A percentile compares a stretch with the other conserved stretches of the same genome.
These are phyloP conservation scores for Eucalyptus erythrocorys DNA, from an alignment of 345 rosid species.

Conservation along the genomic window DNA sequence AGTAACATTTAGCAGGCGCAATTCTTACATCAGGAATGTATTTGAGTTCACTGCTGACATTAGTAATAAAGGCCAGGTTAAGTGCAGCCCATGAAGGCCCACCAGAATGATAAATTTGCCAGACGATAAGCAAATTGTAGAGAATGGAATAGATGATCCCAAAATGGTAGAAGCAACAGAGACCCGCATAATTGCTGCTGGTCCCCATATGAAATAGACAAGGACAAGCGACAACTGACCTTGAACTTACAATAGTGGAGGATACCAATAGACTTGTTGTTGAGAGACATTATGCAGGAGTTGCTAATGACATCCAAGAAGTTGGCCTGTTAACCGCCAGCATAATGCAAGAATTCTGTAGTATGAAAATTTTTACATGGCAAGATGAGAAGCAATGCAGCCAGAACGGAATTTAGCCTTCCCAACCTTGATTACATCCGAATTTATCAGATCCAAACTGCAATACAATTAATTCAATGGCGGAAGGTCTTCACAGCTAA, in stretches of 20 bases:
- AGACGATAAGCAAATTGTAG: background rate
- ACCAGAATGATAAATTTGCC: background rate
- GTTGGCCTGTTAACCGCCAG: background rate
- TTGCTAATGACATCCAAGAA: background rate
- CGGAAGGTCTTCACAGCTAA: constrained; percentile 79
- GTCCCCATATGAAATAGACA: background rate
- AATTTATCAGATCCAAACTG: background rate
- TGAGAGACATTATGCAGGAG: background rate
- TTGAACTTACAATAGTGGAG: background rate
- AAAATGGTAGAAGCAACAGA: background rate
- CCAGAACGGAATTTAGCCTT: background rate
- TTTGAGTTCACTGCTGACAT: background rate
- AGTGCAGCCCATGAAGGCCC: background rate
- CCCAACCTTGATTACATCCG: background rate
- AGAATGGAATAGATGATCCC: background rate
- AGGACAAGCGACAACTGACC: background rate
- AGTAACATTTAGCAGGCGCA: background rate
- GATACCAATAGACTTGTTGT: background rate
- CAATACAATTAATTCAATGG: constrained; percentile 22
- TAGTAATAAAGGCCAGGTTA: background rate
- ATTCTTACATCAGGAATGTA: background rate
- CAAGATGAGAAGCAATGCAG: background rate
- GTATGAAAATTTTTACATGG: background rate
- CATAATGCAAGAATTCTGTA: background rate
- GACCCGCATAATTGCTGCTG: background rate